Percentiles rank a stretch among this genome's conserved stretches.
Conservation (phyloP, 129 eudicot genomes). For the Pulicaria dysenterica region DNA sequence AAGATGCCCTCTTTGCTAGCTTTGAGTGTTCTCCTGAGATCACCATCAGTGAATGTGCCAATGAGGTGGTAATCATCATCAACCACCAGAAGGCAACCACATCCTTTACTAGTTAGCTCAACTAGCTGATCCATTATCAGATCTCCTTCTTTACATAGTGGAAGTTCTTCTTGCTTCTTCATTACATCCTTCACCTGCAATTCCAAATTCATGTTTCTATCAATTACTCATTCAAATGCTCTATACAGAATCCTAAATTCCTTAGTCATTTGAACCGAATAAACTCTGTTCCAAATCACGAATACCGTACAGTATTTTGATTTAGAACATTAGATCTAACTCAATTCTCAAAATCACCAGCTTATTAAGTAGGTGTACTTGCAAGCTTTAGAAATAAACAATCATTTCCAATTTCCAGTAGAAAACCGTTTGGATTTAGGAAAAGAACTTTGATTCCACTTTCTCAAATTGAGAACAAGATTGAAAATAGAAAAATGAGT, state of each 20-base stretch:
- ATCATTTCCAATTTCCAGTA: not conserved
- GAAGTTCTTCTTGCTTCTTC: slow-evolving; percentile 90
- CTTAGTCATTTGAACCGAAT: not conserved
- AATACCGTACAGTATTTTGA: not conserved
- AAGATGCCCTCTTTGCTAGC: slow-evolving; percentile 94
- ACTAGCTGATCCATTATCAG: slow-evolving; percentile 95
- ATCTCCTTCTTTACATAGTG: slow-evolving; percentile 81
- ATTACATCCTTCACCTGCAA: slow-evolving; percentile 92
- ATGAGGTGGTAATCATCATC: slow-evolving; percentile 69
- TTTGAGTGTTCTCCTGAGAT: slow-evolving; percentile 86
- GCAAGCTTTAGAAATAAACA: no score
- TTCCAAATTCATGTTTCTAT: not conserved
- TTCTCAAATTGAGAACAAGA: not conserved
- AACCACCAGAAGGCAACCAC: slow-evolving; percentile 92
- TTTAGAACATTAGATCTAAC: slow-evolving; percentile 1
- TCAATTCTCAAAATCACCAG: not conserved
- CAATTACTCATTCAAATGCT: not conserved
- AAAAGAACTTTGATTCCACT: not conserved
- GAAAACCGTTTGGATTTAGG: not conserved
- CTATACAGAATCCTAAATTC: not conserved
- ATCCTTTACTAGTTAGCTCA: slow-evolving; percentile 91
- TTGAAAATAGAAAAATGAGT: not conserved
- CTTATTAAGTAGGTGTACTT: no score
- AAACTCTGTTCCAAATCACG: not conserved
- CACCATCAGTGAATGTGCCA: slow-evolving; percentile 98